phyloP scores from a whole-genome alignment of 176 grass and related monocot genomes.

The Coix lacrymajobi region DNA sequence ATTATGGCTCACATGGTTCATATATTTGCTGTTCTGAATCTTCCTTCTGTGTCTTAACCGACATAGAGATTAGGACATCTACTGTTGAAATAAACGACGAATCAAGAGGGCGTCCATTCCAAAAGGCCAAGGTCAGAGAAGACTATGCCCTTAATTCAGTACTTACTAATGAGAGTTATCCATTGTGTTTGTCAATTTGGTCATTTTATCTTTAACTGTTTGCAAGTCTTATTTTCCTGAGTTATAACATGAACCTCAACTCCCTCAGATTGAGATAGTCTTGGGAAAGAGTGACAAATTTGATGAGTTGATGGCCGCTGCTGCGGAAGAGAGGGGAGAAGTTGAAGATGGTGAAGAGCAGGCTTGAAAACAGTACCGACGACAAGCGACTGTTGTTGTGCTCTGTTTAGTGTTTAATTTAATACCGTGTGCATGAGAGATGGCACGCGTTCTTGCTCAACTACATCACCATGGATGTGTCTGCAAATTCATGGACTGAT shows the following conservation, averaged over 20 bases:
- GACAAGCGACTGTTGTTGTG: background rate
- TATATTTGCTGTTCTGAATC: background rate
- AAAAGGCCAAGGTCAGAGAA: constrained; percentile 81
- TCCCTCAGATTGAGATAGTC: constrained; percentile 74
- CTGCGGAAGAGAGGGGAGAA: constrained; percentile 50
- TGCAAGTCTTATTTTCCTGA: background rate
- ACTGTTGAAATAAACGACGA: constrained; percentile 91
- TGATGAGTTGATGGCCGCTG: constrained; percentile 79
- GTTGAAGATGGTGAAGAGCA: constrained; percentile 52
- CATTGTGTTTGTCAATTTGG: background rate
- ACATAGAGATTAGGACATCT: constrained; percentile 78
- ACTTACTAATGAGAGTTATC: background rate
- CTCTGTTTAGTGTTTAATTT: constrained; percentile 35
- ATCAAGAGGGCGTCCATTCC: constrained; percentile 52
- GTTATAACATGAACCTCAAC: background rate
- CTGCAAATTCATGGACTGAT: background rate
- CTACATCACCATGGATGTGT: constrained; percentile 7
- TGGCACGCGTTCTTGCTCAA: constrained; percentile 4
- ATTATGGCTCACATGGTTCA: background rate
- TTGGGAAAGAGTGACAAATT: constrained; percentile 85
- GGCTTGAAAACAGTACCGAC: constrained; percentile 20
- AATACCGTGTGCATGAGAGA: background rate
- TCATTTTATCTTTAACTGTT: background rate
- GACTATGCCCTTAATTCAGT: background rate
- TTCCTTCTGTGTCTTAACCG: background rate